Evolutionary conservation across 2,329 filamentous ascomycete genomes (phyloP).

Genomic region (Xylariaceae sp.): DNA sequence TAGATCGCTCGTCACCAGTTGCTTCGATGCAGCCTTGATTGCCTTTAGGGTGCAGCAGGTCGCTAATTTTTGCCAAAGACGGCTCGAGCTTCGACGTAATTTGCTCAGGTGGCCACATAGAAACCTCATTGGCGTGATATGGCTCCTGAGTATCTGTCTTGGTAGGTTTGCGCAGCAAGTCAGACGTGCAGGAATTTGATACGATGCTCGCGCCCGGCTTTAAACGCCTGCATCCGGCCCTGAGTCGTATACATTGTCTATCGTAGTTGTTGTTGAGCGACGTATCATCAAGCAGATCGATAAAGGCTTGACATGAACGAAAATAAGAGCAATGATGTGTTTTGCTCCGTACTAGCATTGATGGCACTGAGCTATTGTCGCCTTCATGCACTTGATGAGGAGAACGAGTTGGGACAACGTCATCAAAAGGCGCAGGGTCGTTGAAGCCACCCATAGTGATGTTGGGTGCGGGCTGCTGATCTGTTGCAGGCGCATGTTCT

Average conservation of each 20-base stretch:
- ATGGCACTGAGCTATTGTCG: conserved; percentile 39
- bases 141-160: conserved; percentile 6
- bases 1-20: conserved; percentile 26
- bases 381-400: conserved; percentile 48
- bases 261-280: conserved; percentile 32
- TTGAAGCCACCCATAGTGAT: conserved; percentile 31
- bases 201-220: conserved; percentile 21
- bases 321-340: conserved; percentile 57
- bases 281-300: conserved; percentile 58
- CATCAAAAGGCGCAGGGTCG: conserved; percentile 21
- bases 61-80: conserved; percentile 18
- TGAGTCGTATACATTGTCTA: conserved; percentile 45
- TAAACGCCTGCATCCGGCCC: conserved; percentile 44
- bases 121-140: conserved; percentile 24
- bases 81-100: conserved; percentile 3
- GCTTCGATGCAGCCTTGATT: conserved; percentile 20
- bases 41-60: conserved; percentile 23
- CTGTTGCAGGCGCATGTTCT: conserved; percentile 6
- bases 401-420: conserved; percentile 6
- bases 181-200: not conserved
- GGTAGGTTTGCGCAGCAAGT: not conserved
- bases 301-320: conserved; percentile 49
- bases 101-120: conserved; percentile 27
- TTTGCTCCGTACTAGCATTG: conserved; percentile 49
- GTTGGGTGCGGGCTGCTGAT: not conserved